Percentiles rank a stretch among this genome's conserved stretches.
phyloP scores from a whole-genome alignment of 2,329 filamentous ascomycete species.

The Raffaelea albimanens region DNA sequence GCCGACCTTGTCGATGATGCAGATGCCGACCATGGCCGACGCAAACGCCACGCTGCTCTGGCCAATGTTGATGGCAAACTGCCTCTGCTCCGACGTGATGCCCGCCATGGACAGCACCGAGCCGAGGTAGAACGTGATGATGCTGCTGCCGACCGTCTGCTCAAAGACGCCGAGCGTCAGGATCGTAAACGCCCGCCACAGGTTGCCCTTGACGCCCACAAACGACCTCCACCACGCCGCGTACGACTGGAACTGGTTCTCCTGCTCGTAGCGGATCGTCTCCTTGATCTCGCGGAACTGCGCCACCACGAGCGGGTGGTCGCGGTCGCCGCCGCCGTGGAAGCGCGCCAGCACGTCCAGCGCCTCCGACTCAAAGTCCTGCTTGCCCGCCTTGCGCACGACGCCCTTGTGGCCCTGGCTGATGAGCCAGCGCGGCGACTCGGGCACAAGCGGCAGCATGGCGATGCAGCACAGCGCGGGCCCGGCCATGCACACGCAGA shows the following conservation, averaged over 20 bases:
- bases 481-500: conserved; percentile 6
- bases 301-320: conserved; percentile 13
- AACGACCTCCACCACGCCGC: conserved; percentile 4
- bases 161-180: conserved; percentile 27
- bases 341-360: conserved; percentile 33
- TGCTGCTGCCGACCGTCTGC: conserved; percentile 31
- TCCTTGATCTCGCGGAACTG: conserved; percentile 11
- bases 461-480: conserved; percentile 32
- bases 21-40: conserved; percentile 3
- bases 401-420: conserved; percentile 27
- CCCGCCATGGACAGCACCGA: conserved; percentile 41
- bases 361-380: no score
- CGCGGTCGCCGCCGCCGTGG: conserved; percentile 41
- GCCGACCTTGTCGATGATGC: conserved; percentile 10
- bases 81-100: conserved; percentile 34
- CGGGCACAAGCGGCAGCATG: conserved; percentile 33
- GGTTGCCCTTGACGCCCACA: neutral
- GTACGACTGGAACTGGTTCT: conserved; percentile 1
- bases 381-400: no score
- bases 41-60: conserved; percentile 6
- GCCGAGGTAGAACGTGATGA: conserved; percentile 37
- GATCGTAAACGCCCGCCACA: conserved; percentile 1
- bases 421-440: conserved; percentile 39
- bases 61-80: conserved; percentile 34
- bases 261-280: conserved; percentile 18